A percentile compares a stretch with the other conserved stretches of the same genome.
Conservation (phyloP, 805 yeast species). For the Wickerhamomyces queroliae region DNA sequence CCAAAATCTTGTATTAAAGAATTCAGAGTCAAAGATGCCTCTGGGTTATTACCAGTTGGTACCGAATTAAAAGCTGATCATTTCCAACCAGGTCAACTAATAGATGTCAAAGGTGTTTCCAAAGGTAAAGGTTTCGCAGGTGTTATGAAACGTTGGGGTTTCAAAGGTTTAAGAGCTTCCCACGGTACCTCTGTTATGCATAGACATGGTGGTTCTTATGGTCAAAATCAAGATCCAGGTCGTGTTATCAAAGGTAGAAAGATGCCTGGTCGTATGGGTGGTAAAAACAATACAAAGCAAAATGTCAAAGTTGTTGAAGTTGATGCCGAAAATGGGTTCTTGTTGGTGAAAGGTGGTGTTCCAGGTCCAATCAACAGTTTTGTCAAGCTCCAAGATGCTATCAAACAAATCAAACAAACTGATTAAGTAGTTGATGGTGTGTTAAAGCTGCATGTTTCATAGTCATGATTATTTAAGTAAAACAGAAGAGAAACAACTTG, state of each 20-base stretch:
- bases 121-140: conserved; percentile 98
- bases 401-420: conserved; percentile 31
- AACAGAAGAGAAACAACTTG: neutral
- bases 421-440: neutral
- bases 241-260: conserved; percentile 94
- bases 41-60: conserved; percentile 70
- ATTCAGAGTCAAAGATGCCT: conserved; percentile 66
- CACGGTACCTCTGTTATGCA: conserved; percentile 95
- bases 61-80: conserved; percentile 77
- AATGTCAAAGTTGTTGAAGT: conserved; percentile 74
- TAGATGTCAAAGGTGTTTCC: conserved; percentile 72
- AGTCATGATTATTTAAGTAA: neutral
- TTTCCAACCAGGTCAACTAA: conserved; percentile 75
- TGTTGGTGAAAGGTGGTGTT: conserved; percentile 82
- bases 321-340: conserved; percentile 74
- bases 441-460: neutral
- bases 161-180: conserved; percentile 83
- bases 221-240: conserved; percentile 94
- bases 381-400: conserved; percentile 76
- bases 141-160: conserved; percentile 94
- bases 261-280: conserved; percentile 98
- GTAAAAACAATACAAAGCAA: conserved; percentile 62
- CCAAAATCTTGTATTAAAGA: conserved; percentile 76
- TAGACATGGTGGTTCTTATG: conserved; percentile 96
- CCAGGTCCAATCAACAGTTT: conserved; percentile 81